Base-by-base conservation (phyloP, 2,329 filamentous ascomycete species). In the Botrytis hyacinthi region DNA sequence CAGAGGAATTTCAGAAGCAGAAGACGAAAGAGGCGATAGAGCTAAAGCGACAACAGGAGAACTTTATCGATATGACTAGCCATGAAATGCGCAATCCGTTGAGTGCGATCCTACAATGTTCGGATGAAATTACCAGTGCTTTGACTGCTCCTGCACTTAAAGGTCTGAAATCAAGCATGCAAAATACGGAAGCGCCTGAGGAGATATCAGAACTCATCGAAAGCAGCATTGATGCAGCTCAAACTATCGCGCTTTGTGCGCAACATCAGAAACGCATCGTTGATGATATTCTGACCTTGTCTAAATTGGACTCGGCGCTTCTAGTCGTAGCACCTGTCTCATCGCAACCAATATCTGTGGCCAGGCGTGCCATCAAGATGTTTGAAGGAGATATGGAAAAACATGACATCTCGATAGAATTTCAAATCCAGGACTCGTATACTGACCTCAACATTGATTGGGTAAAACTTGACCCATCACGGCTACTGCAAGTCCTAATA, bases 401-500 rank as follows among this genome's bases (percentile, higher is more conserved):
- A 12, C 91, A 93, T 73, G 89, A 90, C 61, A 95, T 95, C 74
- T 86, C 89, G 70, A 88, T 94, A 81, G 86, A 90, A 57, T 92
- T 94, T 76, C 85, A 86, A 1, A 87, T 94, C 59, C 90, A 93
- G 77, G 86, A 90, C 62, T 90, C 90, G 0, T 93, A 92, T 80
- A 84, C 87, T 22, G 84, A 88, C 26, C 82, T 94, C 65, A 85
- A 85, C 4, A 84, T 94, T 46, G 88, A 92, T 75, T 93, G 91
- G 90, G 90, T 92, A 59, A 91, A 87, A 76, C 84, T 95, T 59
- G 93, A 95, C 79, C 92, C 93, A 10, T 93, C 91, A 16, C 87
- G 93, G 46, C 89, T 95, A 70, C 87, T 93, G 63, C 93, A 96
- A 81, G 92, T 95, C 1, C 84, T 95, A 12, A 94, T 96, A 80